Evolutionary conservation across 768 basidiomycete genomes (phyloP), one percentile per base, ranked within the genome.

Genomic region (Lyophyllum shimeji): DNA sequence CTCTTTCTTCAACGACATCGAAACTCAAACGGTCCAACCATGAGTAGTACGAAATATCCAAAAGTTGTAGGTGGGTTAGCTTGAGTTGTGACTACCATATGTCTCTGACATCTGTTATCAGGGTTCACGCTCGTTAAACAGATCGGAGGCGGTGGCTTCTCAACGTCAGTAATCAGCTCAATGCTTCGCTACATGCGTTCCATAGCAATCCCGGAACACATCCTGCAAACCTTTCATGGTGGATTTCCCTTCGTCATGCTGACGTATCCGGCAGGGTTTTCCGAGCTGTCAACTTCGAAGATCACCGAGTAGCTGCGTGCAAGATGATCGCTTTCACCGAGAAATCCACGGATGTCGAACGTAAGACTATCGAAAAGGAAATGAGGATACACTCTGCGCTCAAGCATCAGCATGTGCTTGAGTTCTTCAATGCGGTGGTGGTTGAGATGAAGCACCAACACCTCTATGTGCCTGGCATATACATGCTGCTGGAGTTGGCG

Each of bases 401-500:
- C 52, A 90, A 91, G 62, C 89, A 97, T 59, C 53, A 64, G 0
- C 85, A 95, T 59, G 82, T 98, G 8, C 82, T 99, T 34, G 86
- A 93, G 65, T 93, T 98, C 63, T 66, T 95, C 55, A 86, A 87
- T 48, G 89, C 87, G 0, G 82, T 86, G 27, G 74, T 91, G 2
- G 86, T 94, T 0, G 93, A 95, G 60, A 67, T 73, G 17, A 82
- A 85, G 57, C 80, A 83, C 40, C 72, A 73, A 33, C 67, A 76
- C 48, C 62, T 75, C 34, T 95, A 86, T 65, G 71, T 86, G 0
- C 89, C 93, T 0, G 96, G 90, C 0, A 80, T 94, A 20, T 99
- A 98, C 67, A 93, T 99, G 81, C 74, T 98, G 18, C 73, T 99
- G 64, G 97, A 98, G 69, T 75, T 96, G 31, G 97, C 96, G 0